phyloP scores from a whole-genome alignment of 139 green algal species.

The Raphidocelis subcapitata region DNA sequence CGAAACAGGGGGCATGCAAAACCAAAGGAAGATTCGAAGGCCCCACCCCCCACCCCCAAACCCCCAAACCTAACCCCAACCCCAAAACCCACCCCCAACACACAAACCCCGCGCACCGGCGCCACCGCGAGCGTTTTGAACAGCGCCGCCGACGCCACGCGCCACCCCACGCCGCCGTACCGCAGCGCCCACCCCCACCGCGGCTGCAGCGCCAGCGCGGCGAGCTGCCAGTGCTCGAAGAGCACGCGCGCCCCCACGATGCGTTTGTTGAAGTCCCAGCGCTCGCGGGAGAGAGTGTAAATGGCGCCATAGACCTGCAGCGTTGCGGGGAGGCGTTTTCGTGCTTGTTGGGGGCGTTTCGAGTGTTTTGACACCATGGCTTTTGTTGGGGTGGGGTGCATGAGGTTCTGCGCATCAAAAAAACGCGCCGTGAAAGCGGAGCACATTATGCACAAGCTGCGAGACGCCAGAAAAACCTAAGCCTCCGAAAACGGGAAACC shows the following conservation, averaged over 20 bases:
- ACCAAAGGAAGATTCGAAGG: too few species aligned
- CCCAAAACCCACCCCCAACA: too few species aligned
- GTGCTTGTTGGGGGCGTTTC: too few species aligned
- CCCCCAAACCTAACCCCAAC: background rate
- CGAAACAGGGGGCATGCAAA: too few species aligned
- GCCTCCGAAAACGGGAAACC: too few species aligned
- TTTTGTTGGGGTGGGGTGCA: too few species aligned
- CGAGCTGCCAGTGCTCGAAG: constrained; percentile 9
- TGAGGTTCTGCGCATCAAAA: too few species aligned
- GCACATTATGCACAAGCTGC: too few species aligned
- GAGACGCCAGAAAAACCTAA: too few species aligned
- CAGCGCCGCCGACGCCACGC: background rate
- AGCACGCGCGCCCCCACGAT: background rate
- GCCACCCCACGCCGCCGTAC: background rate
- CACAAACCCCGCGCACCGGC: background rate
- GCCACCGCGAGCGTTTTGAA: background rate
- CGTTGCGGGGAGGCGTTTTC: too few species aligned
- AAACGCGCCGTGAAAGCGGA: too few species aligned
- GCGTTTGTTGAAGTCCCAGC: constrained; percentile 1
- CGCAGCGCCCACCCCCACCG: background rate
- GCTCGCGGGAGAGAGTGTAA: constrained; percentile 27
- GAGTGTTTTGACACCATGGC: too few species aligned
- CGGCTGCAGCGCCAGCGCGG: background rate
- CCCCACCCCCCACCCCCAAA: background rate
- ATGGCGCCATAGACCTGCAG: constrained; percentile 12